phyloP scores from a whole-genome alignment of 2,329 filamentous ascomycete genomes.

The Rasamsonia emersonii region DNA sequence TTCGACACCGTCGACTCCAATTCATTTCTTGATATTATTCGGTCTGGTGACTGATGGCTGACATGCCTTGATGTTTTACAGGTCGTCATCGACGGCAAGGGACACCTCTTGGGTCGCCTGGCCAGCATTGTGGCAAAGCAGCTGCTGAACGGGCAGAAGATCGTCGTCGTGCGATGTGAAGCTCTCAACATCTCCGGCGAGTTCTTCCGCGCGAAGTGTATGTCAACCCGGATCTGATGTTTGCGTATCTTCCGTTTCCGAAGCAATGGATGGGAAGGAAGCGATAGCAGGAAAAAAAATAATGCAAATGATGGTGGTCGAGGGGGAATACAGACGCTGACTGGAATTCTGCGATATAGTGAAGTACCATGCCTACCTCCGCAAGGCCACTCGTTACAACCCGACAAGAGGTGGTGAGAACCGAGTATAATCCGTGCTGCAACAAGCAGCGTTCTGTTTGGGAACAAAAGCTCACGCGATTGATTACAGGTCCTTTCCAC shows the following conservation, averaged over 20 bases:
- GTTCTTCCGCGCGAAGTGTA: conserved; percentile 99
- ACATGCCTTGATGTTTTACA: conserved; percentile 26
- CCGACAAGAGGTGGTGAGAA: conserved; percentile 89
- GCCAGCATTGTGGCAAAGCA: conserved; percentile 98
- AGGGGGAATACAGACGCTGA: no score
- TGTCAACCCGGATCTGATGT: conserved; percentile 42
- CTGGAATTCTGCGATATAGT: conserved; percentile 52
- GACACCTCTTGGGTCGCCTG: conserved; percentile 98
- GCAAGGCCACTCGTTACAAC: conserved; percentile 99
- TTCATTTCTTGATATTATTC: conserved; percentile 1
- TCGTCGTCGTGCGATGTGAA: conserved; percentile 97
- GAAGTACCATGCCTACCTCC: conserved; percentile 99
- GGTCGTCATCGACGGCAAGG: conserved; percentile 99
- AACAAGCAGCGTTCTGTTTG: no score
- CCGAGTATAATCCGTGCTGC: conserved; percentile 7
- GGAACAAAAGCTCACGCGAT: conserved; percentile 10
- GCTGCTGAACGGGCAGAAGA: conserved; percentile 98
- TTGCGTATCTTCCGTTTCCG: conserved; percentile 10
- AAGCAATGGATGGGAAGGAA: conserved; percentile 7
- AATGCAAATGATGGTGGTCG: no score
- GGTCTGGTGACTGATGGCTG: background rate
- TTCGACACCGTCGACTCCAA: conserved; percentile 9
- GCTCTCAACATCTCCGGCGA: conserved; percentile 99
- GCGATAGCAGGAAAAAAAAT: conserved; percentile 5
- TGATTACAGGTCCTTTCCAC: conserved; percentile 80